Base-by-base conservation (phyloP, 345 rosid genomes). In the Salix arbutifolia region DNA sequence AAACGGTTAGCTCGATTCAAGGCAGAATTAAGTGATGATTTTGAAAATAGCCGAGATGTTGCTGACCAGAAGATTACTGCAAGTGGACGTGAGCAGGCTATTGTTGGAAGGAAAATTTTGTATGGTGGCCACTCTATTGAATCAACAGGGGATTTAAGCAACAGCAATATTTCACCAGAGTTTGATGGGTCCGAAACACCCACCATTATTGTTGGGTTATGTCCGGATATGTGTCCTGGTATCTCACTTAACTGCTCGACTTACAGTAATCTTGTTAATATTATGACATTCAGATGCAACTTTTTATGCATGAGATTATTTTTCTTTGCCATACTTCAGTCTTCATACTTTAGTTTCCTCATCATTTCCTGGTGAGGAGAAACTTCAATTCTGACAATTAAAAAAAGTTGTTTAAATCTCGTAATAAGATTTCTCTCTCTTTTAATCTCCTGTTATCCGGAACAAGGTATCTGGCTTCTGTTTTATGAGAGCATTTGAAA, bases 171-270 rank as follows among this genome's bases (percentile, higher is more conserved):
- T 74, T 33, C 80, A 71, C 66, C 86, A 80, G 90, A 91, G 78
- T 70, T 74, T 80, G 96, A 87, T 70, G 85, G 85, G 83, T 69
- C 71, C 61, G 93, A 84, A 81, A 76, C 87, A 69, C 81, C 92
- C 66, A 81, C 78, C 79, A 73, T 87, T 80, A 93, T 93, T 74
- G 78, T 85, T 69, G 97, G 97, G 31, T 77, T 86, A 80, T 93
- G 97, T 84, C 96, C 88, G 73, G 96, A 93, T 82, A 93, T 93
- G 97, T 93, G 97, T 79, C 97, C 97, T 69, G 97, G 97, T 91
- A 93, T 76, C 83, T 73, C 65, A 79, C 83, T 79, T 35, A 23
- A 72, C 71, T 73, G 35, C 58, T 71, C 16, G 76, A 69, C 77
- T 69, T 65, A 35, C 74, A 79, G 73, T 64, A 70, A 62, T 73